Evolutionary conservation across 352 stramenopile genomes (phyloP), one percentile per base, ranked within the genome.

Genomic region (Globisporangium viniferum): DNA sequence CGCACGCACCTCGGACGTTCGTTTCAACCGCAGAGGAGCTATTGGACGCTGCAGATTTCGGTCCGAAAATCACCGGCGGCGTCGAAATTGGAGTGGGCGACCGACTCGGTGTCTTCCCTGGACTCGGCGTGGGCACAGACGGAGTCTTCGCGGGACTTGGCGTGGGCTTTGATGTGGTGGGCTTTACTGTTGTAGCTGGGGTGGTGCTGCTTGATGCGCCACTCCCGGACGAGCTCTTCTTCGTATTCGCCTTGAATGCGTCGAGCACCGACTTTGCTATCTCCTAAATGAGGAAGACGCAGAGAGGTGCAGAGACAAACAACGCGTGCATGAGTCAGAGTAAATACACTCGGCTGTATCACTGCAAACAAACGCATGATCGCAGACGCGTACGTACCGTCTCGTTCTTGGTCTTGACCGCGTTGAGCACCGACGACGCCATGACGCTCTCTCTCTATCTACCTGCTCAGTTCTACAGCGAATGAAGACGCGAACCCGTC

Each of bases 321-420:
- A 15, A 44, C 39, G 14, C 14, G 14, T 20, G 18, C 46, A 54
- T 27, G 20, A 15, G 39, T 48, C 39, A 48, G 14, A 41, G 24
- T n/a, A 22, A 4, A 20, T 5, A 8, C 35, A 39, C 35, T 12
- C 35, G 35, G 2, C 33, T 8, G 33, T 39, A 5, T 39, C 35
- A 2, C 5, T 39, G 24, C 24, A 24, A 24, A 39, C 35, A 39
- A 39, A 10, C 35, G 0, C 35, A 39, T 39, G 35, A 10, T 10
- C 7, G 9, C 35, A 39, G 7, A 22, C n/a, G 53, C 4, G 2
- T 4, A 24, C 48, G 33, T 24, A 67, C 62, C 51, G 62, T 67
- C 51, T 67, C 62, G 53, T 67, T 67, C 62, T 67, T 67, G 62
- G 51, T 29, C 20, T 66, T 66, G 29, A 66, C 3, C 22, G 60